Conservation (phyloP, 352 stramenopile genomes). For the Pythium oligandrum region DNA sequence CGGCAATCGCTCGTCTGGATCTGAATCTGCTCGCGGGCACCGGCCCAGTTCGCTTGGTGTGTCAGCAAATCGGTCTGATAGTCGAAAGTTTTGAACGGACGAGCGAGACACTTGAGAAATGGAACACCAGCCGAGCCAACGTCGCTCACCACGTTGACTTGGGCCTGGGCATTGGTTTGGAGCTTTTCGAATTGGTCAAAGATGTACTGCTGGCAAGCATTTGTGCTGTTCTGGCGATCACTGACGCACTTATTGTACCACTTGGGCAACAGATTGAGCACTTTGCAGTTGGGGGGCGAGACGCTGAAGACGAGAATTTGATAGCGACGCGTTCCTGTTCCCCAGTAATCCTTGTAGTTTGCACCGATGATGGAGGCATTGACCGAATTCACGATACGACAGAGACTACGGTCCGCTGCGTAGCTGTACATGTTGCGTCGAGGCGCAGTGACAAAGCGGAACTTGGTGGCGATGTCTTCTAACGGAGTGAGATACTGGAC, state of each 20-base stretch:
- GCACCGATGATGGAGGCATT: too few relatives aligned
- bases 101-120: constrained; percentile 44
- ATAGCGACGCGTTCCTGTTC: too few relatives aligned
- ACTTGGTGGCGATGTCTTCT: constrained; percentile 13
- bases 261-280: background rate
- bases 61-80: constrained; percentile 62
- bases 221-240: constrained; percentile 13
- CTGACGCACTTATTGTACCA: constrained; percentile 1
- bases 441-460: too few relatives aligned
- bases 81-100: constrained; percentile 29
- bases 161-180: constrained; percentile 23
- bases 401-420: too few relatives aligned
- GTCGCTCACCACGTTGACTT: constrained; percentile 31
- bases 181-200: constrained; percentile 44
- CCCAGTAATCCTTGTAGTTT: too few relatives aligned
- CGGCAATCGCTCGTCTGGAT: constrained; percentile 53
- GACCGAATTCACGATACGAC: too few relatives aligned
- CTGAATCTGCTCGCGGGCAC: constrained; percentile 39
- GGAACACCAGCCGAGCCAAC: constrained; percentile 34
- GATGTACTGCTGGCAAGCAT: constrained; percentile 39
- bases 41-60: constrained; percentile 48
- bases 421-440: too few relatives aligned
- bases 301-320: too few relatives aligned
- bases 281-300: too few relatives aligned
- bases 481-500: constrained; percentile 19